Evolutionary conservation across 1,284 basidiomycete genomes (phyloP).

Genomic region (Stygiomarasmius scandens): DNA sequence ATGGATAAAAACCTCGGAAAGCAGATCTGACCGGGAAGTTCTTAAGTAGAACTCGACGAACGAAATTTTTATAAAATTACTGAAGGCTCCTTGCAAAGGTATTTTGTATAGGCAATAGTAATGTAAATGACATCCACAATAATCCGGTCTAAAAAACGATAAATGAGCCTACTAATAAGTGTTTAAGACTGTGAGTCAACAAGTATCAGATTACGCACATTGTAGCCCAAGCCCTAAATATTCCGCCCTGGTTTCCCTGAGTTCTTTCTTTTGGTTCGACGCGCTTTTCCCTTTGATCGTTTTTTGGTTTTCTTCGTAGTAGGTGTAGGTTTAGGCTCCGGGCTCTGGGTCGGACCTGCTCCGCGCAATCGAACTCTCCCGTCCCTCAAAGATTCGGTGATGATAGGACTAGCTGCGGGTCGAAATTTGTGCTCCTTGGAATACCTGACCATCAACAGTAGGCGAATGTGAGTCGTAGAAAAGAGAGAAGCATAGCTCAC

Average conservation of each 20-base stretch:
- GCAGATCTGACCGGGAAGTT: too few relatives aligned
- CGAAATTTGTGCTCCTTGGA: slow-evolving; percentile 66
- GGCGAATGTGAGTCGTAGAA: neutral
- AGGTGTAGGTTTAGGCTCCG: slow-evolving; percentile 24
- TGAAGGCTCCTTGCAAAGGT: too few relatives aligned
- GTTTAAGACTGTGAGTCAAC: too few relatives aligned
- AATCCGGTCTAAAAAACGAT: too few relatives aligned
- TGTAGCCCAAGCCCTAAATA: too few relatives aligned
- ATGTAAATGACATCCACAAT: too few relatives aligned
- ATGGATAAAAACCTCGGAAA: too few relatives aligned
- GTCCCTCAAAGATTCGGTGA: slow-evolving; percentile 63
- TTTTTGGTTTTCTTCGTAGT: slow-evolving; percentile 17
- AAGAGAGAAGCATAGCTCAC: slow-evolving; percentile 30
- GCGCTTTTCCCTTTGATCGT: slow-evolving; percentile 14
- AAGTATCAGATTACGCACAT: too few relatives aligned
- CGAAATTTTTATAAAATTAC: too few relatives aligned
- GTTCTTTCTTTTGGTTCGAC: neutral
- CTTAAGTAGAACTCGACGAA: too few relatives aligned
- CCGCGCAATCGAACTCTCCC: slow-evolving; percentile 59
- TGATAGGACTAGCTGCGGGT: slow-evolving; percentile 68
- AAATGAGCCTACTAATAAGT: too few relatives aligned
- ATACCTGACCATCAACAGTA: slow-evolving; percentile 45
- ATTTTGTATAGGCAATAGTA: too few relatives aligned
- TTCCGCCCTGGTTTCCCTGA: neutral
- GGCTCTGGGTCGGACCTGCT: slow-evolving; percentile 42